Percentiles rank a stretch among this genome's conserved stretches.
Evolutionary conservation across 1,139 yeast genomes (phyloP).

Genomic region (Taphrina pruni): DNA sequence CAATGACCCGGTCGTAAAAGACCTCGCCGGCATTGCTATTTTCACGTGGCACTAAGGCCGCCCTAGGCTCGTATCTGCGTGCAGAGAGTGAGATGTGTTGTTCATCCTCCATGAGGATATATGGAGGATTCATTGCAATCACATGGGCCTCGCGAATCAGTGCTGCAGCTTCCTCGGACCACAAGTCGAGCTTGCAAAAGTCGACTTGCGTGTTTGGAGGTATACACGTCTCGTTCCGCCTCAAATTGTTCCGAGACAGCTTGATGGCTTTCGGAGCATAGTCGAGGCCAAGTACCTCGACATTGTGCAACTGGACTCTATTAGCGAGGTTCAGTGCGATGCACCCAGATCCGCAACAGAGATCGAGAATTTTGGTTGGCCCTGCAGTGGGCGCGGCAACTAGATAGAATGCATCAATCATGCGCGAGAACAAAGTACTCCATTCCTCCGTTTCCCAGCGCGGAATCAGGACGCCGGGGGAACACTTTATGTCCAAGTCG

Average conservation of each 20-base stretch:
- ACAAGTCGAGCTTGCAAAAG: slow-evolving; percentile 46
- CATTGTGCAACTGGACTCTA: slow-evolving; percentile 63
- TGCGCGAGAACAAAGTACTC: slow-evolving; percentile 58
- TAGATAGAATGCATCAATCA: slow-evolving; percentile 47
- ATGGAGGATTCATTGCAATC: slow-evolving; percentile 87
- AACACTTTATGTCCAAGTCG: slow-evolving; percentile 63
- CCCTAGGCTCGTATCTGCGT: slow-evolving; percentile 68
- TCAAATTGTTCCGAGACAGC: slow-evolving; percentile 60
- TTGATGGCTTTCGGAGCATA: slow-evolving; percentile 61
- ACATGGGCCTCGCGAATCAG: slow-evolving; percentile 55
- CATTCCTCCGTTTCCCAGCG: slow-evolving; percentile 97
- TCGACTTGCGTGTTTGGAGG: slow-evolving; percentile 44
- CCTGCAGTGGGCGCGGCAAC: slow-evolving; percentile 22
- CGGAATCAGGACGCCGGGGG: slow-evolving; percentile 77
- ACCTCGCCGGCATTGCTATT: slow-evolving; percentile 17
- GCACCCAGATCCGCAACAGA: slow-evolving; percentile 93
- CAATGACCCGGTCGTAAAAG: slow-evolving; percentile 20
- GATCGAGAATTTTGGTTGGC: slow-evolving; percentile 60
- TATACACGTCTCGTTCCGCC: slow-evolving; percentile 40
- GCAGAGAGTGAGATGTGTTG: slow-evolving; percentile 65
- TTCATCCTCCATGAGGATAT: slow-evolving; percentile 64
- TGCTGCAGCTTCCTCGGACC: slow-evolving; percentile 15
- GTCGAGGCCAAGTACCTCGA: slow-evolving; percentile 60
- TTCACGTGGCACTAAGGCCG: slow-evolving; percentile 56
- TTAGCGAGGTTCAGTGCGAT: slow-evolving; percentile 66